These are phyloP conservation scores for Sphaerulina vaccinii DNA, from an alignment of 2,329 filamentous ascomycete species.

Conservation along the genomic window DNA sequence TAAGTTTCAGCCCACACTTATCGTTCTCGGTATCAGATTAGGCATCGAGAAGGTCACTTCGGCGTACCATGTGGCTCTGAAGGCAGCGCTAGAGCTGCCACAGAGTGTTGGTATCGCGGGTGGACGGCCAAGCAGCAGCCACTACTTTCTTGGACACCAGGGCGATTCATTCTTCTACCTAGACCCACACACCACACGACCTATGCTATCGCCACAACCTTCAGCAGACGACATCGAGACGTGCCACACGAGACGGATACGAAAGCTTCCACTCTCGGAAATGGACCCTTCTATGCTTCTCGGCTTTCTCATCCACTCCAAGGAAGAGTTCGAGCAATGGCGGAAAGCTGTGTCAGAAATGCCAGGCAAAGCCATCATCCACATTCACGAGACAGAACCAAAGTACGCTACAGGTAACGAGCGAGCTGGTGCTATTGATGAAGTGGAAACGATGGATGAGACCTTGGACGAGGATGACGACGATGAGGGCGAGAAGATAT, in stretches of 20 bases:
- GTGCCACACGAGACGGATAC: conserved; percentile 82
- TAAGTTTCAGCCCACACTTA: conserved; percentile 76
- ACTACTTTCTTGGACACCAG: conserved; percentile 72
- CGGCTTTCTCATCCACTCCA: conserved; percentile 80
- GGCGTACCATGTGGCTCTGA: conserved; percentile 93
- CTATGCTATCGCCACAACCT: conserved; percentile 61
- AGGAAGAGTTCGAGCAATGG: conserved; percentile 83
- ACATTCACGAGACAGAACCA: conserved; percentile 72
- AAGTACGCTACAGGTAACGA: conserved; percentile 53
- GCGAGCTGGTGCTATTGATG: conserved; percentile 74
- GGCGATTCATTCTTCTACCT: conserved; percentile 87
- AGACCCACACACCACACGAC: conserved; percentile 84
- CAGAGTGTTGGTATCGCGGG: conserved; percentile 97
- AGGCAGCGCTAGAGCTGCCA: conserved; percentile 76
- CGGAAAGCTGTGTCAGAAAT: conserved; percentile 50
- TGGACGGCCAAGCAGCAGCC: conserved; percentile 85
- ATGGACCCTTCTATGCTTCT: conserved; percentile 99
- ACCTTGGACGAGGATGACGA: conserved; percentile 24
- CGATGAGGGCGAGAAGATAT: conserved; percentile 15
- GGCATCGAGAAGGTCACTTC: conserved; percentile 93
- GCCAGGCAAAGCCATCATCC: conserved; percentile 80
- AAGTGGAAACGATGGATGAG: conserved; percentile 86
- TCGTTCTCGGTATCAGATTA: conserved; percentile 82
- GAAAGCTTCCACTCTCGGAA: conserved; percentile 78
- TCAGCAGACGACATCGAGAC: conserved; percentile 71